Evolutionary conservation across 176 grass and related monocot species (phyloP), one percentile per base, ranked within the genome.

Genomic region (Chrysopogon serrulatus): DNA sequence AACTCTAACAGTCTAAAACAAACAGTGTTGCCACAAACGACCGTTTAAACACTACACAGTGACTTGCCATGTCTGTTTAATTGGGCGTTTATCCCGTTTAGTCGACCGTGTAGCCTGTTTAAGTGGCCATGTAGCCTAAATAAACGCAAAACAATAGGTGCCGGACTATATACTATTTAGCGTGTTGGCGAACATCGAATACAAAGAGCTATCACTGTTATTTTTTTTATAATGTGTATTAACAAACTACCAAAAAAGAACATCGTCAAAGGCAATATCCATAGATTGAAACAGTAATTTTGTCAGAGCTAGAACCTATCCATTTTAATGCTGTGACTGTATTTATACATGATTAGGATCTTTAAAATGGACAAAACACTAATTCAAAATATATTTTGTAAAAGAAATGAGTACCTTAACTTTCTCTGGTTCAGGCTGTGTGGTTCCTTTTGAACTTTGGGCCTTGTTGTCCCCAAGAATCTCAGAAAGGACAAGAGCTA

Each of bases 401-500:
- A 76, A 90, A 76, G 53, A 78, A 12, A 62, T 3, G 4, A 82
- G 54, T 73, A 95, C 92, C 92, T 98, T 95, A 61, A 92, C 86
- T 86, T 85, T 86, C 44, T 95, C 90, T 68, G 88, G 87, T 77
- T 95, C 88, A 49, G 88, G 92, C 24, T 78, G 88, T 44, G 86
- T 53, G 14, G 43, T 57, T 87, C 86, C 92, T 91, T 89, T 92
- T 42, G 70, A 73, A 82, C 86, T 92, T 81, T 86, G 86, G 59
- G 69, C 84, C 77, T 90, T 95, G 85, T 76, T 92, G 60, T 83
- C 84, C 79, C 76, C 93, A 88, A 95, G 84, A 82, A 93, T 85
- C 67, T 95, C 96, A 64, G 81, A 91, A 63, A 98, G 92, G 79
- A 82, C 56, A 59, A 98, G 76, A 80, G 88, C 85, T 81, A 98